Evolutionary conservation across 202 grass and related monocot genomes (phyloP), one percentile per base, ranked within the genome.

Genomic region (Elaeis oleifera): DNA sequence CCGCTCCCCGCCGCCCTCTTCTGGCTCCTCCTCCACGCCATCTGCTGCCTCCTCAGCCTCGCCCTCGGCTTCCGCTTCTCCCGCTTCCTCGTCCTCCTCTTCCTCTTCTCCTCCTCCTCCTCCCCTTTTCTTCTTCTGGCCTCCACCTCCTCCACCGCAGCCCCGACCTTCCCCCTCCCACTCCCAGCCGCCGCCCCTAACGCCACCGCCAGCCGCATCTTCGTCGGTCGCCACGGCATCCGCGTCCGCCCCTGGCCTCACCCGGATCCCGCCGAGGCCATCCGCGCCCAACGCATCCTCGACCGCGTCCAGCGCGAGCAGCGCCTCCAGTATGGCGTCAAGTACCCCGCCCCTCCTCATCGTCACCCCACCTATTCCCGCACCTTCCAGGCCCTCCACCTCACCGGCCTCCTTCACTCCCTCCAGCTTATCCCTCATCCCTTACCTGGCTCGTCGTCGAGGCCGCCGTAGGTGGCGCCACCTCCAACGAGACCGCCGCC

Each of bases 1-100:
- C 32, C 58, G 49, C 9, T 17, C 28, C 6, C 65, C 18, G 18
- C 21, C 65, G 44, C 53, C 8, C 15, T 75, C 59, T 69, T 70
- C 53, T 59, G 51, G n/a, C 59, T 69, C 59, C 59, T 54, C 59
- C n/a, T 67, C 59, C 65, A 75, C 65, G 29, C 64, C 53, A 23
- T 69, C 27, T 74, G 61, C 72, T 75, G 61, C 65, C 66, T 75
- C 59, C 59, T 67, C 51, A 56, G 27, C 27, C 26, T 28, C 18
- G 51, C 53, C 14, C 23, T 52, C 11, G 65, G 65, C 1, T 68
- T 56, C 53, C 65, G 52, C 4, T 32, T 54, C n/a, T 56, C 65
- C 57, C 54, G 65, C 56, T 68, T 67, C 63, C 51, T 70, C 64
- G 51, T 65, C 14, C 53, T 72, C 18, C 49, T 60, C 69, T 31